Base-by-base conservation (phyloP, 140 eudicot genomes). In the Ambrosia hybrid region DNA sequence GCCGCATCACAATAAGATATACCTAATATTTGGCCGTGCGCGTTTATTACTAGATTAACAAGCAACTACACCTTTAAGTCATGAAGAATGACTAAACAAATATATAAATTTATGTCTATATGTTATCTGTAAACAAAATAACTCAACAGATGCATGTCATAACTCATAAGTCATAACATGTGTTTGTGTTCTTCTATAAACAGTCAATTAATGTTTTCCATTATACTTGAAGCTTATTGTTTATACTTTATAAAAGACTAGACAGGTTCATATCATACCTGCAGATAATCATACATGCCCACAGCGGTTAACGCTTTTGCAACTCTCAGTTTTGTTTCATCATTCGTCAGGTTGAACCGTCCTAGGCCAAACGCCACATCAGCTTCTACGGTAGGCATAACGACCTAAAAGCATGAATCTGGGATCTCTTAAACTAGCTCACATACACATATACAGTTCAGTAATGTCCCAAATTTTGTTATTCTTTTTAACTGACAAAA, bases 351-450 rank as follows among this genome's bases (percentile, higher is more conserved):
- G 71, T 82, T 83, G 68, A 78, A 76, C 46, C 80, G 81, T 57
- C 96, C 92, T 14, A 89, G 96, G 68, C 98, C 98, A 79, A 92
- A 92, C 21, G 95, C 96, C 72, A 92, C 95, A 75, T 92, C 98
- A 59, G 96, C 95, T 84, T 89, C 96, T 58, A 92, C 96, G 1
- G 96, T 92, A 41, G 96, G 98, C 98, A 92, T 92, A 57, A 89
- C 98, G 55, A 92, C 98, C 98, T 92, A 73, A 45, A 65, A 64
- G 3, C 57, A 71, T 33, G 52, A 78, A 39, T 43, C 3, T 17
- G 15, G 13, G 61, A 26, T 51, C 57, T 46, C 52, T 21, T 67
- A 33, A 61, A 5, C 5, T 33, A 60, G 55, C 15, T 67, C 75
- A 34, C 58, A 67, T 48, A 14, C 60, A 76, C 14, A 10, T 57